Evolutionary conservation across 805 yeast genomes (phyloP).

Genomic region (Teunomyces gatunensis): DNA sequence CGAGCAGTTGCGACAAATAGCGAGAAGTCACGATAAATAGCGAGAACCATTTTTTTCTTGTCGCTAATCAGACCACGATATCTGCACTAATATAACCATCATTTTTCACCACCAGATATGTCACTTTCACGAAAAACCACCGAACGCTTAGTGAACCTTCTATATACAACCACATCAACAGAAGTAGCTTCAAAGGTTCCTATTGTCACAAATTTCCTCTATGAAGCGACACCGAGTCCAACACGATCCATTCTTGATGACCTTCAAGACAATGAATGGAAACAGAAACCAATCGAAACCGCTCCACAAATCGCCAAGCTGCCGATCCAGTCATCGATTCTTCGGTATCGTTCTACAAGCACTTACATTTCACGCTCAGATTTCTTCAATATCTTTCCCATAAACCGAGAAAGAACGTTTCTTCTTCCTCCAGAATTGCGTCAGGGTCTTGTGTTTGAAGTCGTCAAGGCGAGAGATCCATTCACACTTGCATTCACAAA

Average conservation of each 20-base stretch:
- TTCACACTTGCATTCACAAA: conserved; percentile 42
- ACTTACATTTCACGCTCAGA: conserved; percentile 39
- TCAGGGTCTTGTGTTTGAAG: conserved; percentile 32
- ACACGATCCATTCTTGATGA: conserved; percentile 24
- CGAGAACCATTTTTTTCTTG: too few relatives aligned
- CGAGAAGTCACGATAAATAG: too few relatives aligned
- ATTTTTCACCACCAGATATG: background rate
- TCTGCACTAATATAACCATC: background rate
- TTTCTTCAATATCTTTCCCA: conserved; percentile 38
- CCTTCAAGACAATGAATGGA: conserved; percentile 30
- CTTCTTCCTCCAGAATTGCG: conserved; percentile 18
- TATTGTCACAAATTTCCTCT: conserved; percentile 24
- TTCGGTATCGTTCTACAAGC: conserved; percentile 36
- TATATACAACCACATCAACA: conserved; percentile 28
- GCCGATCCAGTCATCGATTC: conserved; percentile 24
- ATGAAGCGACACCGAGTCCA: conserved; percentile 8
- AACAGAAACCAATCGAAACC: conserved; percentile 22
- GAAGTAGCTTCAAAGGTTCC: conserved; percentile 29
- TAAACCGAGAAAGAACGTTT: conserved; percentile 28
- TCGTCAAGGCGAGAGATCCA: conserved; percentile 51
- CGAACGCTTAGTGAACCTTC: conserved; percentile 27
- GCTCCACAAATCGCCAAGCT: conserved; percentile 20
- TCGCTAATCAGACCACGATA: background rate
- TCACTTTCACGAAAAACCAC: conserved; percentile 9
- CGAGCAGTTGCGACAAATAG: too few relatives aligned